phyloP scores from a whole-genome alignment of 2,329 filamentous ascomycete genomes.

The Ceratocystis cacaofunesta region DNA sequence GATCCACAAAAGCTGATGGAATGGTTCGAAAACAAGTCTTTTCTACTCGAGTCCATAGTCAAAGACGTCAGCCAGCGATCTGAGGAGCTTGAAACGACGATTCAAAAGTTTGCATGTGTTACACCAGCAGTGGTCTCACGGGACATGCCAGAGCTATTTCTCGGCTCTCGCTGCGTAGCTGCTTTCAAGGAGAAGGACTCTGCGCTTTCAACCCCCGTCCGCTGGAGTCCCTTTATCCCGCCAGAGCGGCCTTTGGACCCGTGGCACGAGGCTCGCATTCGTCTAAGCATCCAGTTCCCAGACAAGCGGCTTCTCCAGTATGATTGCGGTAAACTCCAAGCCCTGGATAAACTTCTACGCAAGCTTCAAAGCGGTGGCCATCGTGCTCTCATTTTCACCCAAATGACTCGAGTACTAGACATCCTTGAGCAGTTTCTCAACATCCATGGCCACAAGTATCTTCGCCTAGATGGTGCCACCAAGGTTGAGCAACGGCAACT shows the following conservation, averaged over 20 bases:
- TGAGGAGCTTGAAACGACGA: constrained; percentile 53
- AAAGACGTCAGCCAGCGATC: constrained; percentile 60
- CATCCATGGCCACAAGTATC: constrained; percentile 92
- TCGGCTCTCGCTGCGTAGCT: constrained; percentile 45
- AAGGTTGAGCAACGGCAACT: constrained; percentile 93
- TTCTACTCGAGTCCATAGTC: constrained; percentile 50
- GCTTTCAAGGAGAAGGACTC: constrained; percentile 43
- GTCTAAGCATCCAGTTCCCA: constrained; percentile 87
- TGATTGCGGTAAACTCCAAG: constrained; percentile 92
- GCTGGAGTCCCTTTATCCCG: constrained; percentile 41
- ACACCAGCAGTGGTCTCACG: constrained; percentile 78
- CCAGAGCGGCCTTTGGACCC: constrained; percentile 52
- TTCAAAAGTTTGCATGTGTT: constrained; percentile 82
- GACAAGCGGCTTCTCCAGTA: constrained; percentile 94
- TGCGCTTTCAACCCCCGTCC: constrained; percentile 40
- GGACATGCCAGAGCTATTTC: constrained; percentile 53
- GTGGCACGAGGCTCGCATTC: constrained; percentile 87
- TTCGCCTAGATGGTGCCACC: constrained; percentile 89
- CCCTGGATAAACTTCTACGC: constrained; percentile 71
- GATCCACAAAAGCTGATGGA: constrained; percentile 49
- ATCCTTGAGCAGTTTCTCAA: constrained; percentile 96
- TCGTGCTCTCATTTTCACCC: constrained; percentile 92
- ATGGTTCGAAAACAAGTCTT: constrained; percentile 62
- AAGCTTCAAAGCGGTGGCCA: constrained; percentile 80
- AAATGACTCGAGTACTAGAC: constrained; percentile 98